A percentile compares a stretch with the other conserved stretches of the same genome.
These are phyloP conservation scores for Rubia yunnanensis DNA, from an alignment of 257 asterid genomes.

Conservation along the genomic window DNA sequence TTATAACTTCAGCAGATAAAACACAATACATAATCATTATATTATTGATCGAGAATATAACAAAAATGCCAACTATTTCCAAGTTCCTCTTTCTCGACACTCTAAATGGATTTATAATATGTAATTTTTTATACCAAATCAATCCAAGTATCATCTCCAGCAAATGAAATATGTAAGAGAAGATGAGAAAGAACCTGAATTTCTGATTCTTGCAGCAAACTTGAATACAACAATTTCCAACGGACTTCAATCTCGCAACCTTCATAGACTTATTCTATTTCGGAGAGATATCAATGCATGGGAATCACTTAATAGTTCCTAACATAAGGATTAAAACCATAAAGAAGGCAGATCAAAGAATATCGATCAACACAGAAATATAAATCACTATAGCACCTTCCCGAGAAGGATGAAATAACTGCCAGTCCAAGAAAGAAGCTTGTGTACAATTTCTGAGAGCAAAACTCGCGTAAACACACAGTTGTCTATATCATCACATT, in stretches of 20 bases:
- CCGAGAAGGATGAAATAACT: no score
- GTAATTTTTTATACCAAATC: background rate
- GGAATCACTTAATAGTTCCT: no score
- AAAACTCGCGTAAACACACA: background rate
- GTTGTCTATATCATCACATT: background rate
- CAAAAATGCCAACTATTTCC: no score
- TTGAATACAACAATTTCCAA: background rate
- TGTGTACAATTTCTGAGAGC: background rate
- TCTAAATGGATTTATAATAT: background rate
- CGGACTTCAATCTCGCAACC: background rate
- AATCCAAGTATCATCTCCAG: background rate
- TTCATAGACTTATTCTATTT: no score
- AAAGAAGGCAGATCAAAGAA: background rate
- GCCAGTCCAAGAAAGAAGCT: background rate
- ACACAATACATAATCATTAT: slow-evolving; percentile 9
- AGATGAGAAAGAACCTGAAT: background rate
- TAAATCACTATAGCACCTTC: no score
- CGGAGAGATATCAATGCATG: no score
- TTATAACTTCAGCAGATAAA: background rate
- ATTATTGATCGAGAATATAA: no score
- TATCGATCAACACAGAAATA: no score
- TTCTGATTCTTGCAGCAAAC: background rate
- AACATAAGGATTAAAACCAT: no score
- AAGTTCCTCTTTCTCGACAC: no score
- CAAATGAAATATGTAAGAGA: no score